Evolutionary conservation across 2,329 filamentous ascomycete species (phyloP).

Genomic region (Penicillium paneum): DNA sequence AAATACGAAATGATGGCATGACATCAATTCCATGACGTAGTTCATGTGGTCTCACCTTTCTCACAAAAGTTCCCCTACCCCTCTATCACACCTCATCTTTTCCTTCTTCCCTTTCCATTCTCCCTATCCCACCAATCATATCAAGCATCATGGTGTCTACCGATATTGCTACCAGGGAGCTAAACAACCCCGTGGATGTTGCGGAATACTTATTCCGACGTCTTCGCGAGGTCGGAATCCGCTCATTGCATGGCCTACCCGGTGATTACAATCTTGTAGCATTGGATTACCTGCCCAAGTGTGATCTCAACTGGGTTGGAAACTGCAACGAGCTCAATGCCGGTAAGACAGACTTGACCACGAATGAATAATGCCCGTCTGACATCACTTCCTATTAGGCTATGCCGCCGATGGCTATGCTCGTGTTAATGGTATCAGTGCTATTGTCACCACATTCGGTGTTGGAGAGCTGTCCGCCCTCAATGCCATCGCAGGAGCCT

Average conservation of each 20-base stretch:
- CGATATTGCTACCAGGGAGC: constrained; percentile 45
- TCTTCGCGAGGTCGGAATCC: constrained; percentile 49
- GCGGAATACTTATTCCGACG: constrained; percentile 51
- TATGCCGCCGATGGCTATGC: constrained; percentile 81
- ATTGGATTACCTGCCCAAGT: constrained; percentile 56
- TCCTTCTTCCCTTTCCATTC: neutral
- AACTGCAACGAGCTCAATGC: constrained; percentile 62
- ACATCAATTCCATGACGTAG: constrained; percentile 29
- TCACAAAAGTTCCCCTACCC: neutral
- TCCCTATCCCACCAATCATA: neutral
- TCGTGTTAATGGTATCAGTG: constrained; percentile 66
- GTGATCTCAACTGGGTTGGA: constrained; percentile 57
- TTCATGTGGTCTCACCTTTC: constrained; percentile 1
- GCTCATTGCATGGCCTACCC: constrained; percentile 52
- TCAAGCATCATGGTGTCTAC: constrained; percentile 30
- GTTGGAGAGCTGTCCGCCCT: constrained; percentile 66
- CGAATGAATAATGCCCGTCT: neutral
- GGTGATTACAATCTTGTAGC: constrained; percentile 67
- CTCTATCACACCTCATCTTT: neutral
- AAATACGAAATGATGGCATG: constrained; percentile 14
- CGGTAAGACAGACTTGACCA: constrained; percentile 33
- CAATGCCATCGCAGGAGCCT: constrained; percentile 72
- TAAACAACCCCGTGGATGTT: constrained; percentile 45
- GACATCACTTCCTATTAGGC: constrained; percentile 37
- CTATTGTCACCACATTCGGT: constrained; percentile 71